Base-by-base conservation (phyloP, 2,329 filamentous ascomycete species). In the Sporothrix globosa region DNA sequence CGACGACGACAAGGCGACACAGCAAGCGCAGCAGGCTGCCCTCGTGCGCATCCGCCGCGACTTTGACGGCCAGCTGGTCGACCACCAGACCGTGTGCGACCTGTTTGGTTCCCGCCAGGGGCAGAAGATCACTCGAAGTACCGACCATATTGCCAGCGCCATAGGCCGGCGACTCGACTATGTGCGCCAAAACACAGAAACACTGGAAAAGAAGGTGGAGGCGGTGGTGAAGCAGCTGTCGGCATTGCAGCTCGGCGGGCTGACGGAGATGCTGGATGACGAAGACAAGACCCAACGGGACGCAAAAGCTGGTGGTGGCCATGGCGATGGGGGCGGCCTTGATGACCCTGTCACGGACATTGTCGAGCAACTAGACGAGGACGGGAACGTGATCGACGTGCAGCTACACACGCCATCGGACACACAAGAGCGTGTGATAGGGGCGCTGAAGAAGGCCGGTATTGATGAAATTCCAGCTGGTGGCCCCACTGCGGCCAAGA, bases 301-400 rank as follows among this genome's bases (percentile, higher is more conserved):
- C 10, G 82, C 93, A 13, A 52, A 41, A 10, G 30, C 17, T 1
- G 61, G 52, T 3, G 88, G 89, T 69, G 83, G 85, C 58, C 83
- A 83, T 68, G 88, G 91, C 72, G 90, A 75, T 58, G 83, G 82
- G 68, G 88, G 91, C 72, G 90, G 75, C 72, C 88, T 89, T 14
- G 90, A 89, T 19, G 82, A 93, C 67, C 92, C 93, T 0, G 87
- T 98, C 71, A 94, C 91, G 44, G 96, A 98, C 76, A 98, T 99
- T 74, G 84, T 93, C 69, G 96, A 99, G 80, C 89, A 97, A 81
- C 83, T 98, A 30, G 96, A 98, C 77, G 94, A 97, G 10, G 88
- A 97, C 13, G 96, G 90, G 70, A 96, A 97, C 76, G 86, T 98
- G 4, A 80, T 97, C 66, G 91, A 88, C 0, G 88, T 86, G 75